Evolutionary conservation across 176 grass and related monocot genomes (phyloP).

Genomic region (Neostapfia colusana): DNA sequence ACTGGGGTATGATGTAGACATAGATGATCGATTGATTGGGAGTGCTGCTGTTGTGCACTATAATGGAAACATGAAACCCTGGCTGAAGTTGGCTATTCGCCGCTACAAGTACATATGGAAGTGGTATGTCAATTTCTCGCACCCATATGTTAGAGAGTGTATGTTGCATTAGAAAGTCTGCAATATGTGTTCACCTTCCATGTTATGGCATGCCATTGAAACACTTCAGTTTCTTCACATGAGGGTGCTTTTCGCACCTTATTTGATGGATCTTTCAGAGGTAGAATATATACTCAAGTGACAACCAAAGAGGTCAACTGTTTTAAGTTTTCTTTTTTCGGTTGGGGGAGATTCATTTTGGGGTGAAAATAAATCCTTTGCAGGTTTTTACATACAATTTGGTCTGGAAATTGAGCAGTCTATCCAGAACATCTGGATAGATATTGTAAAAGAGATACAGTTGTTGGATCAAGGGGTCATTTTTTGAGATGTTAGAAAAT

Average conservation of each 20-base stretch:
- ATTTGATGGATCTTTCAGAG: slow-evolving; percentile 55
- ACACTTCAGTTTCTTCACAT: slow-evolving; percentile 48
- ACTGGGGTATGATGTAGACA: slow-evolving; percentile 87
- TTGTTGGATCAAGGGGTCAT: slow-evolving; percentile 40
- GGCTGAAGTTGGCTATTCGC: slow-evolving; percentile 88
- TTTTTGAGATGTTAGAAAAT: slow-evolving; percentile 48
- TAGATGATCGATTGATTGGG: slow-evolving; percentile 94
- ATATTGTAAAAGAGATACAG: slow-evolving; percentile 63
- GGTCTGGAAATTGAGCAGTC: slow-evolving; percentile 50
- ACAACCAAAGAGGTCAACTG: slow-evolving; percentile 59
- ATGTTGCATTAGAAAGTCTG: slow-evolving; percentile 55
- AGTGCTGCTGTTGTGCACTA: slow-evolving; percentile 95
- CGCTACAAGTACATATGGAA: slow-evolving; percentile 91
- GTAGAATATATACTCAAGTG: slow-evolving; percentile 63
- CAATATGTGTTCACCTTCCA: slow-evolving; percentile 34
- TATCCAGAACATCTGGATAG: slow-evolving; percentile 60
- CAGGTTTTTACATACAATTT: slow-evolving; percentile 60
- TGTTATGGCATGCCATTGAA: slow-evolving; percentile 47
- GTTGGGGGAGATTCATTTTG: slow-evolving; percentile 67
- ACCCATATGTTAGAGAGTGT: slow-evolving; percentile 68
- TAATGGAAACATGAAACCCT: slow-evolving; percentile 96
- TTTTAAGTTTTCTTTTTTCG: slow-evolving; percentile 58
- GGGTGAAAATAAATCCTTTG: slow-evolving; percentile 61
- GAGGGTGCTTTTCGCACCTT: slow-evolving; percentile 45
- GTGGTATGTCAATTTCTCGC: slow-evolving; percentile 67